Base-by-base conservation (phyloP, 2,329 filamentous ascomycete species). In the Alternaria brassicae region DNA sequence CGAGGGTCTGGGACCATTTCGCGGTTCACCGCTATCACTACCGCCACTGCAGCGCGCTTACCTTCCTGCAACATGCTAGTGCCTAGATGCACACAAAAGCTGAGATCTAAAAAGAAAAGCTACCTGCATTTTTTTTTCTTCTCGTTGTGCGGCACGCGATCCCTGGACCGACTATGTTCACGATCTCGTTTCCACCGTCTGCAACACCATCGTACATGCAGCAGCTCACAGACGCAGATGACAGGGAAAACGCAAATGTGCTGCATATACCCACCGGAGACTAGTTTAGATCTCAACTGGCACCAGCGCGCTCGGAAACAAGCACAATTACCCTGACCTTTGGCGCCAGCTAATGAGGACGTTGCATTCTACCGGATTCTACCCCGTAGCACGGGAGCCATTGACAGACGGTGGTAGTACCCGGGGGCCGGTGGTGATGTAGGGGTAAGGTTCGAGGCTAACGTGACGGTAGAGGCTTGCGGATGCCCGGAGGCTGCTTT, bases 251-350 rank as follows among this genome's bases (percentile, higher is more conserved):
- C 30, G 44, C 44, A 48, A 30, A 30, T 48, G 44, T 34, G 44
- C 28, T 23, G 44, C 44, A 48, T 36, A 36, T 34, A 23, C 44
- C 44, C 9, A 15, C 44, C 44, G 25, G n/a, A 19, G 44, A n/a
- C 23, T 25, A 23, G 41, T 15, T 48, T 48, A 23, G 19, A 34
- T 34, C n/a, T 10, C 19, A 9, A 21, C 12, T 28, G n/a, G 32
- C 19, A 12, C 15, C 10, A 5, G 44, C 42, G 28, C 30, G 17
- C 42, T 10, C 42, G 42, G n/a, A n/a, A 48, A 36, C 44, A 36
- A 48, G 44, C 28, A 48, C 19, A 48, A 34, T 48, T 48, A 48
- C 44, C 44, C 44, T 48, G 44, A 23, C 30, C 30, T 48, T 48
- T 36, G 28, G 28, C 44, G 44, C 28, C 44, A 23, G 28, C 44